These are phyloP conservation scores for Paraglomus occultum DNA, from an alignment of 192 early-diverging fungal species.

Conservation along the genomic window DNA sequence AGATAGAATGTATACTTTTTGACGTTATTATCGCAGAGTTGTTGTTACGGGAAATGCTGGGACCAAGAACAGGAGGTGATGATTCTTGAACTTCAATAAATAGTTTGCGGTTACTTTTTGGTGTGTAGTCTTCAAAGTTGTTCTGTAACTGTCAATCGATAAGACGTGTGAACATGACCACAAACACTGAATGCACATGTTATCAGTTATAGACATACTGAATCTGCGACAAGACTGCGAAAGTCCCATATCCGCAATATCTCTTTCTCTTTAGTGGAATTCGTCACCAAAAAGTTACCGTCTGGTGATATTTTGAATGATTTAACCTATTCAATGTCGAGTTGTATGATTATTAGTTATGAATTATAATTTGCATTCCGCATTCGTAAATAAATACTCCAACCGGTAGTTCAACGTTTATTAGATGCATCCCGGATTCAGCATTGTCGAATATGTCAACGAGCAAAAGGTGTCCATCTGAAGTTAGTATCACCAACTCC, in stretches of 20 bases:
- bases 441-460: conserved; percentile 9
- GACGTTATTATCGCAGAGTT: too few species aligned
- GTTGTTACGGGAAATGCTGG: too few species aligned
- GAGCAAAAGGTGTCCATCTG: conserved; percentile 9
- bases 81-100: background rate
- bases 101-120: background rate
- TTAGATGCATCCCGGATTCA: background rate
- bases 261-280: conserved; percentile 12
- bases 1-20: too few species aligned
- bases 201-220: conserved; percentile 3
- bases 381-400: background rate
- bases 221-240: background rate
- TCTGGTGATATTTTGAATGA: conserved; percentile 8
- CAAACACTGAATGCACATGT: too few species aligned
- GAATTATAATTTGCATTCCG: background rate
- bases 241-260: conserved; percentile 13
- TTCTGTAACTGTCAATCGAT: background rate
- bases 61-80: background rate
- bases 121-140: background rate
- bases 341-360: background rate
- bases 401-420: background rate
- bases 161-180: background rate
- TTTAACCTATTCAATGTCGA: conserved; percentile 1
- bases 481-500: background rate
- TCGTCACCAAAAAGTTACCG: conserved; percentile 15